Base-by-base conservation (phyloP, 192 early-diverging fungal genomes). In the Backusella australiensis region DNA sequence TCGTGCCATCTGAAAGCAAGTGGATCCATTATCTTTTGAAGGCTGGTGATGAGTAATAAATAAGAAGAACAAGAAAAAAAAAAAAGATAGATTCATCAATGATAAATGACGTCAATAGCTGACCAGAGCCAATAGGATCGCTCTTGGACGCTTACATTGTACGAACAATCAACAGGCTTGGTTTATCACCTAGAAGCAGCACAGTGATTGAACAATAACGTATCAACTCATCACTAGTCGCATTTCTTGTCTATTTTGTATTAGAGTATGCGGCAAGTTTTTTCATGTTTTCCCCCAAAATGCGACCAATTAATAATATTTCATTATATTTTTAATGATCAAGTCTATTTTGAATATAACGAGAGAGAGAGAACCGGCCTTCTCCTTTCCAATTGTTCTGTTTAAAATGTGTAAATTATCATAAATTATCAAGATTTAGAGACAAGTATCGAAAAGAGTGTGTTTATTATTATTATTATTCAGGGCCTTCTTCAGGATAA, bases 1-100 rank as follows among this genome's bases (percentile, higher is more conserved):
- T 8, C 26, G 8, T 73, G 34, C 46, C 72, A 56, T 56, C 21
- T 73, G 6, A 29, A 52, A 59, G 41, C 32, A 53, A 36, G 11
- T 38, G 53, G 72, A 53, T 69, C 68, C 35, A 39, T 69, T 39
- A 14, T 69, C 39, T 26, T 69, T 69, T 74, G 17, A 26, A n/a
- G 56, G 26, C 21, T 5, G 7, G 9, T 11, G 23, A 65, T 26
- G 29, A 65, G n/a, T 21, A 65, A 15, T 63, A 63, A 56, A 56
- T 56, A 23, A 21, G 7, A 23, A 56, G 26, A 26, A 26, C 0
- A 26, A 26, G 0, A 26, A 29, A 29, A 23, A 14, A 23, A 23
- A 56, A 21, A 5, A 21, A 17, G 21, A 29, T 1, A 32, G 29
- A 29, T 29, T 29, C 26, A 44, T 44, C 42, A 44, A 44, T 29